Evolutionary conservation across 1,139 yeast genomes (phyloP), one percentile per base, ranked within the genome.

Genomic region (Saccharomyces hybrid): DNA sequence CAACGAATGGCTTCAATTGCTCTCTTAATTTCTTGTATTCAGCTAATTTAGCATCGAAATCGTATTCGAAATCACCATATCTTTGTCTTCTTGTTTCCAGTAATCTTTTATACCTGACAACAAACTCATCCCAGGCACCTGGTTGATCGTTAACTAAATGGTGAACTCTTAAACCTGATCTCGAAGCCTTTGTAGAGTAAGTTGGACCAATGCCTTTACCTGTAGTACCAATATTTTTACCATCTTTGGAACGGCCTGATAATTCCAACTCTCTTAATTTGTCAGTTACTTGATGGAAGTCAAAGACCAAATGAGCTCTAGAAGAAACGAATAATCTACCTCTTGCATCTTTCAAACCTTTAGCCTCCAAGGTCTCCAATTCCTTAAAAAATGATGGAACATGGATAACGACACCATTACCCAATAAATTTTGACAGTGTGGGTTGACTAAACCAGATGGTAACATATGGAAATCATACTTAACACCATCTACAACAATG

Each of bases 181-280:
- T 84, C 19, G 96, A 86, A 54, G 96, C 96, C 77, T 93, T 93
- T 64, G 99, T 90, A 48, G 97, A 86, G 73, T 93, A 93, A 49
- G 99, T 86, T 64, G 99, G 99, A 56, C 99, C 99, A 69, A 93
- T 93, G 74, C 99, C 99, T 73, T 95, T 93, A 69, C 98, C 97
- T 51, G 99, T 93, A 61, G 99, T 93, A 65, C 99, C 99, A 68
- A 93, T 93, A 49, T 96, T 84, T 75, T 89, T 90, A 71, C 89
- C 89, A 71, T 84, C 85, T 59, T 81, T 78, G 3, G 71, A 62
- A 34, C 58, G 60, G 56, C 72, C 73, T 34, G 93, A 84, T 56
- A 95, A 80, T 73, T 93, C 99, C 53, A 88, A 86, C 74, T 93
- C 99, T 74, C 95, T 88, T 68, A 93, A 80, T 67, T 91, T 93